These are phyloP conservation scores for Coleophoma crateriformis DNA, from an alignment of 2,329 filamentous ascomycete species.

Conservation along the genomic window DNA sequence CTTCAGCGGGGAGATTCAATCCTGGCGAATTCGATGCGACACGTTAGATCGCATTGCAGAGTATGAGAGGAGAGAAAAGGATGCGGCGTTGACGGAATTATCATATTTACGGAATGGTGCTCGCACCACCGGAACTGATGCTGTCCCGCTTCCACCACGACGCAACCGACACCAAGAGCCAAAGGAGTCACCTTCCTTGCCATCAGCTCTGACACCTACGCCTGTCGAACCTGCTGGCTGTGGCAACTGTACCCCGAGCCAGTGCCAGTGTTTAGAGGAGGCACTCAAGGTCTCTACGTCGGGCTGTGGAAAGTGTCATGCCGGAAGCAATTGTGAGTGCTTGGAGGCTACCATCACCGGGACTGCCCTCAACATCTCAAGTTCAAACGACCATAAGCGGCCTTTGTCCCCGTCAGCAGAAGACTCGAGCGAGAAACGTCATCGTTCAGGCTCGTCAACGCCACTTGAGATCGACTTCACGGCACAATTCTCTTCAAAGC, in stretches of 20 bases:
- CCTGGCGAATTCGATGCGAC: conserved; percentile 26
- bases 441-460: conserved; percentile 37
- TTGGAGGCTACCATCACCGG: conserved; percentile 36
- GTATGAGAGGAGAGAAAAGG: conserved; percentile 34
- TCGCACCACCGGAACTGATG: conserved; percentile 27
- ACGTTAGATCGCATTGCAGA: conserved; percentile 26
- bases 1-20: conserved; percentile 36
- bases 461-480: conserved; percentile 72
- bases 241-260: conserved; percentile 48
- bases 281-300: conserved; percentile 46
- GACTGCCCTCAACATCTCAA: conserved; percentile 1
- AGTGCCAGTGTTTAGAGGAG: conserved; percentile 55
- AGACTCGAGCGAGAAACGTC: conserved; percentile 45
- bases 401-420: conserved; percentile 21
- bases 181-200: conserved; percentile 11
- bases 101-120: conserved; percentile 25
- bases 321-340: conserved; percentile 58
- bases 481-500: conserved; percentile 48
- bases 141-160: conserved; percentile 32
- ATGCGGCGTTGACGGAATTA: conserved; percentile 34
- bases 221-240: conserved; percentile 34
- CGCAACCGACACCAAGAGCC: conserved; percentile 16
- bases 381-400: conserved; percentile 21
- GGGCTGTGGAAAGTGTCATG: conserved; percentile 62
- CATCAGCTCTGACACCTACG: conserved; percentile 22